Evolutionary conservation across 2,329 filamentous ascomycete species (phyloP).

Genomic region (Graphilbum sp.): DNA sequence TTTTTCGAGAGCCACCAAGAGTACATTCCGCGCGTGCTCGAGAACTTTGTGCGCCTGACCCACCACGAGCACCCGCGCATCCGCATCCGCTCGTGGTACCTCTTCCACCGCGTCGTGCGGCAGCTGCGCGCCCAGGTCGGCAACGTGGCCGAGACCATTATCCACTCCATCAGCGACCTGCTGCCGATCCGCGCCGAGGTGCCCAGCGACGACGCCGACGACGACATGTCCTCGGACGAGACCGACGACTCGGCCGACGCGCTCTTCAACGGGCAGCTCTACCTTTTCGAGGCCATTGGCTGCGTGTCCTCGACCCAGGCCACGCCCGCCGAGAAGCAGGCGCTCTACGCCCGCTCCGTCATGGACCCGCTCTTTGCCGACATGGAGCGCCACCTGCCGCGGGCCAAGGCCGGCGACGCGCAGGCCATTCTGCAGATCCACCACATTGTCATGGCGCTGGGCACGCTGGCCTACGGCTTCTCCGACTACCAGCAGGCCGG

Average conservation of each 20-base stretch:
- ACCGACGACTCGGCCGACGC: slow-evolving; percentile 81
- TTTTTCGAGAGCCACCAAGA: slow-evolving; percentile 79
- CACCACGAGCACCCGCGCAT: slow-evolving; percentile 81
- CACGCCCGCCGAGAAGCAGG: slow-evolving; percentile 71
- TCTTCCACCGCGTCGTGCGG: slow-evolving; percentile 86
- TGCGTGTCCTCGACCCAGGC: slow-evolving; percentile 71
- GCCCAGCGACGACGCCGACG: slow-evolving; percentile 59
- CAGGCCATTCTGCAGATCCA: slow-evolving; percentile 79
- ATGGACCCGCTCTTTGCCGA: slow-evolving; percentile 84
- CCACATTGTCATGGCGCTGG: slow-evolving; percentile 90
- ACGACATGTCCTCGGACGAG: slow-evolving; percentile 91
- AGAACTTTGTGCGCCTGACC: slow-evolving; percentile 79
- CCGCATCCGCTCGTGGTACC: slow-evolving; percentile 85
- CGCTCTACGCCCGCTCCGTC: slow-evolving; percentile 70
- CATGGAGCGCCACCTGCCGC: slow-evolving; percentile 61
- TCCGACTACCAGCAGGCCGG: slow-evolving; percentile 56
- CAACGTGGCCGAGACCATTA: slow-evolving; percentile 79
- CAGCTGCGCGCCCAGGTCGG: slow-evolving; percentile 71
- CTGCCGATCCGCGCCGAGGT: slow-evolving; percentile 83
- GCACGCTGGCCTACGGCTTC: slow-evolving; percentile 81
- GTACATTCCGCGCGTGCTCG: slow-evolving; percentile 71
- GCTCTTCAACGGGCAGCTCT: slow-evolving; percentile 79
- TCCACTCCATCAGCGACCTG: slow-evolving; percentile 76
- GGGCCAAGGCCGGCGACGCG: slow-evolving; percentile 66
- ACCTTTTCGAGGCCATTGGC: slow-evolving; percentile 87